These are phyloP conservation scores for Funneliformis geosporum DNA, from an alignment of 192 early-diverging fungal genomes.

Conservation along the genomic window DNA sequence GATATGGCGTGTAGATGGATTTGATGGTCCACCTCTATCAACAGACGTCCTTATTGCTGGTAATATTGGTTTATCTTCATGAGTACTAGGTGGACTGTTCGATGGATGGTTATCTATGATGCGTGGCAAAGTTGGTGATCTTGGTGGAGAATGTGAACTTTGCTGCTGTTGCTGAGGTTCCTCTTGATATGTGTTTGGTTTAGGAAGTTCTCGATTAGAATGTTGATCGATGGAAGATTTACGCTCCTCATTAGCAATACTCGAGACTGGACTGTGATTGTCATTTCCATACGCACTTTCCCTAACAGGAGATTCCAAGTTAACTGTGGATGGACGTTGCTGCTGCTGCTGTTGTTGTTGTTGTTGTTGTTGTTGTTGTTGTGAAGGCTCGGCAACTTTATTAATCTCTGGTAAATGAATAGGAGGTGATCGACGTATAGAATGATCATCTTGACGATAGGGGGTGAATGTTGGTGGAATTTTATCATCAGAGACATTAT, in stretches of 20 bases:
- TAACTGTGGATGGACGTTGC: background rate
- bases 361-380: background rate
- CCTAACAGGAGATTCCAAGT: constrained; percentile 17
- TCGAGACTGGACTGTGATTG: background rate
- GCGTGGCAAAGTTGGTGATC: background rate
- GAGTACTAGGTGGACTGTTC: background rate
- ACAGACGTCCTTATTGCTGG: background rate
- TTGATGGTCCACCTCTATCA: background rate
- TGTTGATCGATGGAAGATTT: constrained; percentile 25
- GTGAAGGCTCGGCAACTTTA: constrained; percentile 7
- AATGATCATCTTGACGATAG: constrained; percentile 12
- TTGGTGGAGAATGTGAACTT: constrained; percentile 6
- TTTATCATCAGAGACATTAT: constrained; percentile 14
- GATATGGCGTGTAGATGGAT: background rate
- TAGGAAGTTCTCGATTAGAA: background rate
- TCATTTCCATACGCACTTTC: constrained; percentile 9
- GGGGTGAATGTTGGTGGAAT: background rate
- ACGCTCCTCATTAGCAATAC: background rate
- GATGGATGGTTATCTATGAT: background rate
- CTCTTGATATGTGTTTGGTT: constrained; percentile 22
- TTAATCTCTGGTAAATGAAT: constrained; percentile 14
- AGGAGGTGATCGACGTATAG: background rate
- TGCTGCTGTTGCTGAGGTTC: background rate
- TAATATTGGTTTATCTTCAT: constrained; percentile 20
- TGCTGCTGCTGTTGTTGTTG: no score